These are phyloP conservation scores for Alternaria triticina DNA, from an alignment of 2,329 filamentous ascomycete genomes.

Conservation along the genomic window DNA sequence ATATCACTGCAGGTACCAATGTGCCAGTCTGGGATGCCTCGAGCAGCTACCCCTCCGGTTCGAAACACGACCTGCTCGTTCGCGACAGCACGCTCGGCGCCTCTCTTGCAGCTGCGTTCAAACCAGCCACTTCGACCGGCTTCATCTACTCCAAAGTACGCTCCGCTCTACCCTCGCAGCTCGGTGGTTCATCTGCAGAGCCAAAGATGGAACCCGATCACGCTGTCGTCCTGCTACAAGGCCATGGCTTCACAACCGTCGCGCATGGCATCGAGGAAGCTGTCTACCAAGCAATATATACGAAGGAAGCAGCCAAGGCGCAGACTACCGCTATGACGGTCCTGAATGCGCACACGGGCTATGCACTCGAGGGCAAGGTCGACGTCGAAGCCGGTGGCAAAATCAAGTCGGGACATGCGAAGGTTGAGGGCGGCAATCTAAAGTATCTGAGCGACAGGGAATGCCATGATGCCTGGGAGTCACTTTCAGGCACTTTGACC, in stretches of 20 bases:
- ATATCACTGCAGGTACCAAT: conserved; percentile 29
- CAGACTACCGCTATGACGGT: conserved; percentile 49
- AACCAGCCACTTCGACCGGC: conserved; percentile 45
- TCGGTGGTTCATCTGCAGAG: conserved; percentile 39
- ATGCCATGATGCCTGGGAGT: conserved; percentile 50
- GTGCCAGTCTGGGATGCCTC: conserved; percentile 48
- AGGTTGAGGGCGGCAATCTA: conserved; percentile 51
- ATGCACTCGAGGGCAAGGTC: conserved; percentile 49
- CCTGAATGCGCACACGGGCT: conserved; percentile 43
- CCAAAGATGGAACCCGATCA: conserved; percentile 43
- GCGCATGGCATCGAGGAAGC: conserved; percentile 53
- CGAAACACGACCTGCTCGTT: conserved; percentile 47
- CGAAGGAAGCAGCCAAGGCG: conserved; percentile 47
- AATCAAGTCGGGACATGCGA: conserved; percentile 50
- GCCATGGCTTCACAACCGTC: conserved; percentile 55
- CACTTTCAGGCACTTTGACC: conserved; percentile 40
- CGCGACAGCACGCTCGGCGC: conserved; percentile 39
- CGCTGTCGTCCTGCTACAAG: conserved; percentile 50
- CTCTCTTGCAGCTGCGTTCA: conserved; percentile 46
- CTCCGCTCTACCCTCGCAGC: conserved; percentile 43
- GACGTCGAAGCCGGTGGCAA: conserved; percentile 48
- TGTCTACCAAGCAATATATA: conserved; percentile 55
- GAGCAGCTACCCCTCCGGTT: conserved; percentile 33
- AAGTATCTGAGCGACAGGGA: conserved; percentile 53
- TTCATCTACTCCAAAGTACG: conserved; percentile 49